Evolutionary conservation across 2,329 filamentous ascomycete genomes (phyloP).

Genomic region (Arthrobotrys musiformis): DNA sequence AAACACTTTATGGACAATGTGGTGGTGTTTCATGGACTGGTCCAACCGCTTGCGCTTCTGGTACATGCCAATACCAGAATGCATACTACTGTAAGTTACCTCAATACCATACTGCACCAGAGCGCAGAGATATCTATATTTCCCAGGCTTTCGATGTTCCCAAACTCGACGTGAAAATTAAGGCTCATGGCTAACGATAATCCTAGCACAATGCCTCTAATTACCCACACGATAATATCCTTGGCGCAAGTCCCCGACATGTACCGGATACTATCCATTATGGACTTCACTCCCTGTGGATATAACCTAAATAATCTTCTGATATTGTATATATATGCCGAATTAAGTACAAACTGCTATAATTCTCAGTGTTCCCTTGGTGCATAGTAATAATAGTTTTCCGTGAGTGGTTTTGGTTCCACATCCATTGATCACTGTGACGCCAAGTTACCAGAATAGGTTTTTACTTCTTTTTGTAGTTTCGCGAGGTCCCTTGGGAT

Average conservation of each 20-base stretch:
- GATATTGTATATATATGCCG: background rate
- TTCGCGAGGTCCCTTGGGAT: slow-evolving; percentile 73
- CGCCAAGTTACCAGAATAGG: slow-evolving; percentile 70
- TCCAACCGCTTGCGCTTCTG: slow-evolving; percentile 61
- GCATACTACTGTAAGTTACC: slow-evolving; percentile 59
- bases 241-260: no score
- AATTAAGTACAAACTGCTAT: background rate
- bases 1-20: slow-evolving; percentile 60
- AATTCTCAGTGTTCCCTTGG: background rate
- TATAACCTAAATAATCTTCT: background rate
- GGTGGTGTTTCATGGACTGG: slow-evolving; percentile 61
- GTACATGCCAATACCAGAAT: slow-evolving; percentile 61
- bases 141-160: background rate
- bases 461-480: slow-evolving; percentile 77
- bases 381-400: no score
- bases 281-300: background rate
- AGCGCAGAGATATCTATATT: background rate
- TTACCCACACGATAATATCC: background rate
- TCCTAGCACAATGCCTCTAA: slow-evolving; percentile 20
- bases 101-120: background rate
- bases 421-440: slow-evolving; percentile 19
- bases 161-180: background rate
- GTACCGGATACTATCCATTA: no score
- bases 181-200: background rate
- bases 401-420: no score